Evolutionary conservation across 2,329 filamentous ascomycete genomes (phyloP).

Genomic region (Sporothrix dimorphospora): DNA sequence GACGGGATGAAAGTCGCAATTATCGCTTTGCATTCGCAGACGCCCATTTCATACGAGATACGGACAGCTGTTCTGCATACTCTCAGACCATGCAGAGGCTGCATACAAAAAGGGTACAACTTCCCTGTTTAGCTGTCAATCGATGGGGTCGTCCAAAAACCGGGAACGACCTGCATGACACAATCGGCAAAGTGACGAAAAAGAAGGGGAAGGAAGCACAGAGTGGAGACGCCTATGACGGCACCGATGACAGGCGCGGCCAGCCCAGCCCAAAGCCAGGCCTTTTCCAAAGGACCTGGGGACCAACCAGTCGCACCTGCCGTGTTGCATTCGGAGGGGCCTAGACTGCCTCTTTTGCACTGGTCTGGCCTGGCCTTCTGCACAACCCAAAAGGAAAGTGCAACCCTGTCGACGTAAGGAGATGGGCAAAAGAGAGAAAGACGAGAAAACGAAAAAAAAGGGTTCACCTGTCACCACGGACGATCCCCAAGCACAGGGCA

Average conservation of each 20-base stretch:
- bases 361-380: conserved; percentile 4
- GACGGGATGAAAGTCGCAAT: conserved; percentile 1
- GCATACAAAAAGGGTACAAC: conserved; percentile 3
- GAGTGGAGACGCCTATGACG: conserved; percentile 20
- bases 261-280: background rate
- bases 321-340: conserved; percentile 7
- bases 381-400: conserved; percentile 5
- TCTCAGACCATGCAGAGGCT: background rate
- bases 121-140: conserved; percentile 21
- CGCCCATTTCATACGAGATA: background rate
- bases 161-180: conserved; percentile 23
- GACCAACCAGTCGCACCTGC: conserved; percentile 12
- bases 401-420: conserved; percentile 6
- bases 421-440: background rate
- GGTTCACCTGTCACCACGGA: background rate
- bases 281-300: background rate
- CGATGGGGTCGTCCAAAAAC: conserved; percentile 19
- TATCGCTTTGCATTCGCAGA: background rate
- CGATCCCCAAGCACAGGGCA: background rate
- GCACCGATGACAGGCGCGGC: conserved; percentile 17
- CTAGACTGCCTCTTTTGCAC: conserved; percentile 11
- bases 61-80: background rate
- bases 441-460: background rate
- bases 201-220: conserved; percentile 8
- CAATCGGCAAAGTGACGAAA: conserved; percentile 20